Evolutionary conservation across 345 rosid genomes (phyloP), one percentile per base, ranked within the genome.

Genomic region (Lepidium africanum): DNA sequence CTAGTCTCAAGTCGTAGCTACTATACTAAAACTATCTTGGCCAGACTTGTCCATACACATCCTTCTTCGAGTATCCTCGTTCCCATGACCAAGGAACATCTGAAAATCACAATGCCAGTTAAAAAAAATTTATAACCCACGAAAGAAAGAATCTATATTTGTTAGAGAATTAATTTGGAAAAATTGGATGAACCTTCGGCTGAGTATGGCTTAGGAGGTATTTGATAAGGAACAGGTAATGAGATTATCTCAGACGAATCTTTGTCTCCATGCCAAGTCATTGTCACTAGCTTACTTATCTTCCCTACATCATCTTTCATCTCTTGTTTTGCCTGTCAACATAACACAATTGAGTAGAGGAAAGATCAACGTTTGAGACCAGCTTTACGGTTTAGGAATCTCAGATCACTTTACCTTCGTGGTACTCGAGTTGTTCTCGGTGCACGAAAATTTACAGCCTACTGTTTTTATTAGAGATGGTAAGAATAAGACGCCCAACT

Each of bases 51-150:
- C 99, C 91, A 10, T 83, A 82, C 38, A 89, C 95, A 75, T 87
- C 97, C 80, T 85, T 87, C 76, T 88, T 78, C 33, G 36, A 76
- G 78, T 94, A 88, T 46, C 54, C 75, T 65, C 92, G 76, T 77
- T 91, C 97, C 99, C 99, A 91, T 19, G 90, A 94, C 97, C 97
- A 94, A 0, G 99, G 96, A 45, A 85, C 80, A 78, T 94, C 99
- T 90, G 89, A 55, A 63, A 38, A 27, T 9, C 41, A 51, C 42
- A 54, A 7, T 9, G 49, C 38, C 41, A 42, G 33, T 45, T 17
- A 38, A 27, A 23, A n/a, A 75, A 9, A 33, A 7, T 9, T 23
- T 38, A 42, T 21, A 51, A 66, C 47, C 58, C 12, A 23, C 23
- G 6, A 39, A 19, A 66, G 14, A 38, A 53, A 43, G 27, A 36